Percentiles rank a stretch among this genome's conserved stretches.
These are phyloP conservation scores for Fomitopsis palustris DNA, from an alignment of 1,284 basidiomycete genomes.

Conservation along the genomic window DNA sequence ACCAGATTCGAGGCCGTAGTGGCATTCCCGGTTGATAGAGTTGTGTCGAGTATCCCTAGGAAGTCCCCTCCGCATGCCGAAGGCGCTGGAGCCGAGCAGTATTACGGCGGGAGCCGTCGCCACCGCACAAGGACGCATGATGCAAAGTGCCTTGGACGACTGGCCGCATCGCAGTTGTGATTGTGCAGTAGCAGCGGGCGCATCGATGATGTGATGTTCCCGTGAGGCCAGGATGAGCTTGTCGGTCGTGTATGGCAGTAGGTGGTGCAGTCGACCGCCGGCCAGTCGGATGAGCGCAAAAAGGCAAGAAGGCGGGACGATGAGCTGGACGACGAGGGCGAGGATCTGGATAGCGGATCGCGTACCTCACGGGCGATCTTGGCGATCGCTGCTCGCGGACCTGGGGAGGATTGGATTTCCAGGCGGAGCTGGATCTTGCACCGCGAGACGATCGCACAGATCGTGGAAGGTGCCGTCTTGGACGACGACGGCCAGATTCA, in stretches of 20 bases:
- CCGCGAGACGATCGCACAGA: background rate
- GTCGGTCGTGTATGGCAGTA: background rate
- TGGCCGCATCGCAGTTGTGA: background rate
- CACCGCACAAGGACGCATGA: background rate
- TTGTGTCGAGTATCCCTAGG: background rate
- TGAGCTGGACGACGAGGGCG: background rate
- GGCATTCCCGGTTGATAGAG: background rate
- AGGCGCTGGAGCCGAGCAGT: background rate
- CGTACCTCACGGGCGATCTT: background rate
- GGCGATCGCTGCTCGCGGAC: constrained; percentile 3
- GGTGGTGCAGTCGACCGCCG: background rate
- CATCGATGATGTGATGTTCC: background rate
- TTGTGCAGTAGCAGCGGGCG: background rate
- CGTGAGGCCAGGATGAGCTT: background rate
- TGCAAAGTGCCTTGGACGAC: background rate
- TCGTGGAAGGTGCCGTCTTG: background rate
- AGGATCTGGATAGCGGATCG: constrained; percentile 1
- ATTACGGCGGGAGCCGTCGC: background rate
- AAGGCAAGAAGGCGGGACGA: too few relatives aligned
- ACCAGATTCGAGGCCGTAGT: background rate
- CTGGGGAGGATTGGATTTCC: background rate
- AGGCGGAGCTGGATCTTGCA: constrained; percentile 1
- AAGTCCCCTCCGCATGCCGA: background rate
- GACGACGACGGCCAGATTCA: constrained; percentile 2
- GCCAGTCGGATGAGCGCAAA: background rate